Conservation (phyloP, 1,284 basidiomycete genomes). For the Cutaneotrichosporon cavernicola region DNA sequence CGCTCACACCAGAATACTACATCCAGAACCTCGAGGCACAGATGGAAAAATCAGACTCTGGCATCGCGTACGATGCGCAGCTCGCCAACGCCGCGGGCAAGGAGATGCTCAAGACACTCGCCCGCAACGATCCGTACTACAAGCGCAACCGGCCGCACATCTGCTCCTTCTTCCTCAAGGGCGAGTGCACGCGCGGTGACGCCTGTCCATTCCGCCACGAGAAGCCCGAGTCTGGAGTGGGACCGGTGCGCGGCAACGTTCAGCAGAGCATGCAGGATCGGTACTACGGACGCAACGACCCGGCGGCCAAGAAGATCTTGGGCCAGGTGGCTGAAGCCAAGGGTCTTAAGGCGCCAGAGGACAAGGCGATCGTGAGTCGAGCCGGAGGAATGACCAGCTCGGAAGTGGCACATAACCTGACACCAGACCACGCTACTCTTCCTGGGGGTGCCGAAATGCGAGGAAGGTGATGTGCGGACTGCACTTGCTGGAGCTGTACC, state of each 20-base stretch:
- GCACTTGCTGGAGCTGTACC: constrained; percentile 71
- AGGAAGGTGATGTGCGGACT: constrained; percentile 75
- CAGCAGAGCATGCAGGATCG: constrained; percentile 90
- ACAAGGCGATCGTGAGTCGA: constrained; percentile 71
- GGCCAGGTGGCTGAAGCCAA: constrained; percentile 67
- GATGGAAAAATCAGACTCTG: constrained; percentile 51
- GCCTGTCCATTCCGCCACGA: constrained; percentile 97
- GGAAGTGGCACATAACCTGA: constrained; percentile 5
- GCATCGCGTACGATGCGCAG: constrained; percentile 61
- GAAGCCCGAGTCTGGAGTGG: constrained; percentile 71
- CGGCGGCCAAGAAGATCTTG: constrained; percentile 85
- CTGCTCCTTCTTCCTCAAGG: constrained; percentile 95
- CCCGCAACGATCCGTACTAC: constrained; percentile 91
- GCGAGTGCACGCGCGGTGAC: constrained; percentile 83
- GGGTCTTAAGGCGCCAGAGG: constrained; percentile 86
- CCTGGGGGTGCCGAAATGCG: constrained; percentile 72
- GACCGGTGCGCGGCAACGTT: constrained; percentile 60
- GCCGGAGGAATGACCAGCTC: background rate
- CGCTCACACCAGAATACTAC: constrained; percentile 69
- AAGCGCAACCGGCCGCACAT: constrained; percentile 92
- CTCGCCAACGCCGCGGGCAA: constrained; percentile 76
- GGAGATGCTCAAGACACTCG: constrained; percentile 92
- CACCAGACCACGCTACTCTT: constrained; percentile 85
- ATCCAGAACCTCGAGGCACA: constrained; percentile 93
- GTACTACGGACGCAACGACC: constrained; percentile 85